Conservation (phyloP, 1,284 basidiomycete genomes). For the Abortiporus biennis region DNA sequence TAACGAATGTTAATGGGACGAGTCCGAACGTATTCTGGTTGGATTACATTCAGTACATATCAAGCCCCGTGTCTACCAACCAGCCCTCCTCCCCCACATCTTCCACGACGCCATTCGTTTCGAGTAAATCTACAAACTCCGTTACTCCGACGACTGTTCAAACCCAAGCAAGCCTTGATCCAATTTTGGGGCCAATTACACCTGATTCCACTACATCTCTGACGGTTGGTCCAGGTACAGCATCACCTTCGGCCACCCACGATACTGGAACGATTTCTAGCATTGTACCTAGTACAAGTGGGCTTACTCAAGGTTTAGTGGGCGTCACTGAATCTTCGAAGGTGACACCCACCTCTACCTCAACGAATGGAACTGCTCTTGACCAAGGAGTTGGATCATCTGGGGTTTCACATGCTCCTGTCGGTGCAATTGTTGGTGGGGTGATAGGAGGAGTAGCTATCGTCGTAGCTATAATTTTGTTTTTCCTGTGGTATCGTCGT, state of each 20-base stretch:
- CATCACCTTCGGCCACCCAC: background rate
- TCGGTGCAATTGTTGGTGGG: slow-evolving; percentile 8
- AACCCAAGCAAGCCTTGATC: background rate
- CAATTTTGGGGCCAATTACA: background rate
- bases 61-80: background rate
- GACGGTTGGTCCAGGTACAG: too few species aligned
- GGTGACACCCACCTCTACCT: background rate
- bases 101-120: background rate
- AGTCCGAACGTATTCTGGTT: slow-evolving; percentile 15
- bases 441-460: slow-evolving; percentile 8
- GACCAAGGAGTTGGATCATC: too few species aligned
- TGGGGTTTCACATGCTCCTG: too few species aligned
- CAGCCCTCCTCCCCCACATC: background rate
- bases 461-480: slow-evolving; percentile 1
- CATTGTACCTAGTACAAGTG: background rate
- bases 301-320: background rate
- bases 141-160: background rate
- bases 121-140: background rate
- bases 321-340: background rate
- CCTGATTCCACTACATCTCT: too few species aligned
- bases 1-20: slow-evolving; percentile 18
- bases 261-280: too few species aligned
- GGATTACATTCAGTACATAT: slow-evolving; percentile 14
- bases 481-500: background rate
- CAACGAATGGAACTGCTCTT: background rate